Base-by-base conservation (phyloP, 2,329 filamentous ascomycete genomes). In the Claviceps cyperi region DNA sequence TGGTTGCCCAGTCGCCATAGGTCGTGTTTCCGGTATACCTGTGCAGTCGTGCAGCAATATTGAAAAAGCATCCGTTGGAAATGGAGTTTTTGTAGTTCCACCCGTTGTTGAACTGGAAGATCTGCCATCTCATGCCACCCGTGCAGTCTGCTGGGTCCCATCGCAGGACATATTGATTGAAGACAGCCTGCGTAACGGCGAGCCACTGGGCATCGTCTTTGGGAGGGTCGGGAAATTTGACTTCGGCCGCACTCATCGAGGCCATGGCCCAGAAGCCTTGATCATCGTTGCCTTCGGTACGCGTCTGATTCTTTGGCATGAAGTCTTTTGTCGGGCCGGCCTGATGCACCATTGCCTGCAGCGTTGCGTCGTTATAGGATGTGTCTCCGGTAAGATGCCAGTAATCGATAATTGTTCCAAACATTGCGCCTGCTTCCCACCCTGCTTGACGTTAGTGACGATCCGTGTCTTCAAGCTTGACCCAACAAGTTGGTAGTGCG, bases 191-290 rank as follows among this genome's bases (percentile, higher is more conserved):
- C 0, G 77, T 82, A 49, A 92, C 74, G 6, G 81, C 80, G n/a
- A 92, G 73, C 85, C 71, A 94, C 53, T 84, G 80, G 0, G 84
- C 80, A 49, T 81, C 62, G 51, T 74, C 76, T 0, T 69, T 55
- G 0, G 77, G 74, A 4, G 84, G 82, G 57, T 88, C 76, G 1
- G 83, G 82, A 59, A 84, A 91, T 54, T 80, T 81, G 58, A 82
- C 78, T 66, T 94, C 87, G 38, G 84, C 83, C 2, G 87, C 87
- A 9, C 78, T 76, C 73, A 94, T 84, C 53, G 83, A 84, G 1
- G 86, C 79, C 71, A 92, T 76, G n/a, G 78, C 85, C 87, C 87
- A 94, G 66, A 92, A 91, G 5, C 84, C 82, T 64, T 87, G 84
- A 58, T 87, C 84, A 55, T 88, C 84, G 65, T 86, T 87, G 55